phyloP scores from a whole-genome alignment of 805 yeast species.

The Tetrapisispora namnaoensis region DNA sequence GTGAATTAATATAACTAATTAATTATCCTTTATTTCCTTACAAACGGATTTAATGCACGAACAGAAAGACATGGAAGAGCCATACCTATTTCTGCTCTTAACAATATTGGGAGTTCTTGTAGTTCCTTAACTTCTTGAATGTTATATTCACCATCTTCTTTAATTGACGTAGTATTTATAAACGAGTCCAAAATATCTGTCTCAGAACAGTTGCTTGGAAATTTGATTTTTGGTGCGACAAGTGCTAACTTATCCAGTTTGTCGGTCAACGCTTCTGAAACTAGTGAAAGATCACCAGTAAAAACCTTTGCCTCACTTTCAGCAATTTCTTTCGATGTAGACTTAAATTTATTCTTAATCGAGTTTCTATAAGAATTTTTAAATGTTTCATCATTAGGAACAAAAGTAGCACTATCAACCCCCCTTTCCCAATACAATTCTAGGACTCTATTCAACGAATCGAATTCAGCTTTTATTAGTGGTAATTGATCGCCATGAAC shows the following conservation, averaged over 20 bases:
- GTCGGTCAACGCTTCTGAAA: constrained; percentile 36
- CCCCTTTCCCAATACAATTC: constrained; percentile 90
- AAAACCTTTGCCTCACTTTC: constrained; percentile 30
- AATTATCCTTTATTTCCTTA: constrained; percentile 1
- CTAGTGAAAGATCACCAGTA: constrained; percentile 16
- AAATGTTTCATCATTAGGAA: constrained; percentile 83
- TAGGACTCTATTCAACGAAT: constrained; percentile 51
- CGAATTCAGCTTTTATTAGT: constrained; percentile 83
- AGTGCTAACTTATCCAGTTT: constrained; percentile 44
- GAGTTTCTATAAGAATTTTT: constrained; percentile 68
- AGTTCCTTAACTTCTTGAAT: constrained; percentile 79
- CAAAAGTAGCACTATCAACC: constrained; percentile 82
- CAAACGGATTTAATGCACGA: constrained; percentile 81
- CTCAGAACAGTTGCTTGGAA: constrained; percentile 18
- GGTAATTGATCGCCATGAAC: constrained; percentile 98
- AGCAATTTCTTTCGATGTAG: constrained; percentile 66
- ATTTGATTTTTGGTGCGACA: constrained; percentile 35
- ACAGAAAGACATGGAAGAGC: constrained; percentile 92
- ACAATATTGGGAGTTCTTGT: constrained; percentile 68
- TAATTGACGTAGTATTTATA: constrained; percentile 44
- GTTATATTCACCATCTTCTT: constrained; percentile 49
- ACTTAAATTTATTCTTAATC: constrained; percentile 66
- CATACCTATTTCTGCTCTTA: constrained; percentile 91
- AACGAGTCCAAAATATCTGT: constrained; percentile 25
- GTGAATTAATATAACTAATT: neutral